Evolutionary conservation across 805 yeast species (phyloP), one percentile per base, ranked within the genome.

Genomic region (Kodamaea laetipori): DNA sequence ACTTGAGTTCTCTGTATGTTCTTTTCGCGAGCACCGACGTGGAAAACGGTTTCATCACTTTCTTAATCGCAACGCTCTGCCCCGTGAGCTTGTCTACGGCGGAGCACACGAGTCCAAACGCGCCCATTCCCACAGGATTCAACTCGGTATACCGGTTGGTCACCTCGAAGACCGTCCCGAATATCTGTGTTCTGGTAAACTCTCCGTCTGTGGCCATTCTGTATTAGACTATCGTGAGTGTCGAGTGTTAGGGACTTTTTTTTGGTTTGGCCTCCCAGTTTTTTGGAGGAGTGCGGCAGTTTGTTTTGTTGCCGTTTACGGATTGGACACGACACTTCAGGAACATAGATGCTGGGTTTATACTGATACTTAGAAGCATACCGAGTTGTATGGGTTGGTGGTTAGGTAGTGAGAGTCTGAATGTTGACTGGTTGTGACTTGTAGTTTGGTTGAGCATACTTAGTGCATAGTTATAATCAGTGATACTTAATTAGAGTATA

Each of bases 121-220:
- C 99, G 18, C 99, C 99, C 99, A 94, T 94, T 0, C 99, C 99
- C 39, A 94, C 97, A 1, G 99, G 99, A 59, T 90, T 92, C 49
- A 94, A 76, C 60, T 92, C 96, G 3, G 87, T 79, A 69, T 94
- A 94, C 52, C 97, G 71, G 57, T 80, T 82, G 32, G 97, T 90
- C 51, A 90, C 88, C 66, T 90, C 97, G 61, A 90, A 90, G 35
- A 90, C 92, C 1, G 98, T 90, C 39, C 97, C 97, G 58, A 90
- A 90, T 49, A 90, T 90, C 64, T 90, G 96, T 6, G 95, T 88
- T 69, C 96, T 78, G 18, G 77, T 74, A 53, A 71, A 71, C 54
- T 71, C 76, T 38, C 76, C 75, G 46, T 70, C 71, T 15, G 71
- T 55, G 6, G 73, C 61, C 75, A 70, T 70, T 23, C 26, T 37